Evolutionary conservation across 2,329 filamentous ascomycete species (phyloP).

Genomic region (Macroventuria anomochaeta): DNA sequence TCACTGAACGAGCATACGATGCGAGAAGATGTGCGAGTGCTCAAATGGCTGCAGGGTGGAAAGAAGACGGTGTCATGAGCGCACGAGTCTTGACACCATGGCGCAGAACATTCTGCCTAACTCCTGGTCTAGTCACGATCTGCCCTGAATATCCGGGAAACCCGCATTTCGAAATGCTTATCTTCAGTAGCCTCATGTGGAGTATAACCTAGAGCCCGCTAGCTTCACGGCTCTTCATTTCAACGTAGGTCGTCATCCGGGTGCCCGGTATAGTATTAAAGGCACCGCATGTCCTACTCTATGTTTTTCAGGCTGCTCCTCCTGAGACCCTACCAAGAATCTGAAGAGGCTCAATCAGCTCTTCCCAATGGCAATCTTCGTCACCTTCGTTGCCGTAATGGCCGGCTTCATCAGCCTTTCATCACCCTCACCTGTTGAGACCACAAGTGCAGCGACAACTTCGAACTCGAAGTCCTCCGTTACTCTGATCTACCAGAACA

Average conservation of each 20-base stretch:
- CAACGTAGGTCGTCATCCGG: slow-evolving; percentile 28
- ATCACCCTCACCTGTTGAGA: slow-evolving; percentile 27
- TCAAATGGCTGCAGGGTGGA: background rate
- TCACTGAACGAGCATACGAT: background rate
- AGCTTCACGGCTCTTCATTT: slow-evolving; percentile 22
- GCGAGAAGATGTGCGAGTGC: background rate
- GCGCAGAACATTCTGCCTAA: slow-evolving; percentile 26
- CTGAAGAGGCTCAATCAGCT: background rate
- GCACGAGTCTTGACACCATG: background rate
- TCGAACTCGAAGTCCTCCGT: slow-evolving; percentile 52
- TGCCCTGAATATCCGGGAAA: slow-evolving; percentile 33
- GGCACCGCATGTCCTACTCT: background rate
- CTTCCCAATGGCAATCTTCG: slow-evolving; percentile 29
- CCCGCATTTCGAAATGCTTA: slow-evolving; percentile 34
- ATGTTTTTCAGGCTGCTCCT: slow-evolving; percentile 12
- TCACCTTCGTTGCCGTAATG: slow-evolving; percentile 29
- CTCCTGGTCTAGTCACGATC: slow-evolving; percentile 38
- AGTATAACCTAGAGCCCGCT: slow-evolving; percentile 22
- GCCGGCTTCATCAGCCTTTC: slow-evolving; percentile 28
- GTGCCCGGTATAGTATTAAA: slow-evolving; percentile 37
- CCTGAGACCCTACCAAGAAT: background rate
- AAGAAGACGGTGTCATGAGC: background rate
- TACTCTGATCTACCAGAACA: slow-evolving; percentile 62
- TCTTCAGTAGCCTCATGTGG: slow-evolving; percentile 31
- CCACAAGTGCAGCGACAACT: slow-evolving; percentile 18